A percentile compares a stretch with the other conserved stretches of the same genome.
Conservation (phyloP, 768 basidiomycete species). For the Tylopilus vinaceipallidus region DNA sequence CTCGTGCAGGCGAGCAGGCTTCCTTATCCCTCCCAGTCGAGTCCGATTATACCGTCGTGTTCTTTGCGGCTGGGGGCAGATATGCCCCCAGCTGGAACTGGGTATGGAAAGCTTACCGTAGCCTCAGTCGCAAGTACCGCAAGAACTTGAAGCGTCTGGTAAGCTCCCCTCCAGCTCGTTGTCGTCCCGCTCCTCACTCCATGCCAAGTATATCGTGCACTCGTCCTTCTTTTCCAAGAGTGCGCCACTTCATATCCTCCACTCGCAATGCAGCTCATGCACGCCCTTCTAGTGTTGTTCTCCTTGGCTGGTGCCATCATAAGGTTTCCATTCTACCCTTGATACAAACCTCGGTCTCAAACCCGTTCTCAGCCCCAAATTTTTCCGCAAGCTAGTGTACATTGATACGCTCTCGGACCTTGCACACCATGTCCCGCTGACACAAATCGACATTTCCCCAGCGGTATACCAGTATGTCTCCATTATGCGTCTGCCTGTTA, state of each 20-base stretch:
- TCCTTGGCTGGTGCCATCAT: constrained; percentile 86
- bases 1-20: too few species aligned
- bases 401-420: constrained; percentile 75
- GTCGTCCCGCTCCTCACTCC: constrained; percentile 7
- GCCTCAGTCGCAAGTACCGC: constrained; percentile 76
- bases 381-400: constrained; percentile 82
- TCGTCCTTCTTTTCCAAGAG: constrained; percentile 88
- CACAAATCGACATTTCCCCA: constrained; percentile 83
- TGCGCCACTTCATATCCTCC: constrained; percentile 31
- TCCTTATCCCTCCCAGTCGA: constrained; percentile 54
- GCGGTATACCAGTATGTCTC: constrained; percentile 73
- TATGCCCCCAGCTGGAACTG: constrained; percentile 83
- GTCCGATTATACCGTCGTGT: constrained; percentile 84
- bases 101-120: constrained; percentile 89
- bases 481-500: background rate
- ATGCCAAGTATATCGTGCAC: constrained; percentile 74
- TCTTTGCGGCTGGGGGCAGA: constrained; percentile 77
- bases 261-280: constrained; percentile 7
- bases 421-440: constrained; percentile 74
- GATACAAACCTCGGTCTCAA: background rate
- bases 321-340: constrained; percentile 45
- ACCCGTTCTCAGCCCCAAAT: constrained; percentile 67
- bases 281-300: constrained; percentile 77
- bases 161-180: constrained; percentile 22
- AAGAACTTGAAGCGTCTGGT: constrained; percentile 87